These are phyloP conservation scores for Cutaneotrichosporon spelunceum DNA, from an alignment of 1,284 basidiomycete species.

Conservation along the genomic window DNA sequence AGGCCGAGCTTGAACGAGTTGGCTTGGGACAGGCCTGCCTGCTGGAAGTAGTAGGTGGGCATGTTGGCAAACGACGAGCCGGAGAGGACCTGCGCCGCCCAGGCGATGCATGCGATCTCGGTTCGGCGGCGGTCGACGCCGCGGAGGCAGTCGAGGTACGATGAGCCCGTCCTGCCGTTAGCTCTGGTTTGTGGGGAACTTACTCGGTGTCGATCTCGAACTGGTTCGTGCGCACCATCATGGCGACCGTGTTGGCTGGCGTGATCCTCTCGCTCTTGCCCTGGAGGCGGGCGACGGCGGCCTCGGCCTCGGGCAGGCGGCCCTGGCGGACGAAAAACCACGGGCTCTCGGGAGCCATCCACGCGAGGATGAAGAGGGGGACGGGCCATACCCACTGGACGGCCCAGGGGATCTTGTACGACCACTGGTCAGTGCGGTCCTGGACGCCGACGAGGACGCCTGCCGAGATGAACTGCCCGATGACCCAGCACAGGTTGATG, in stretches of 20 bases:
- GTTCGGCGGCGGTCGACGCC: constrained; percentile 27
- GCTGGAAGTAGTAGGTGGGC: constrained; percentile 9
- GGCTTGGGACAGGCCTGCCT: constrained; percentile 1
- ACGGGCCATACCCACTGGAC: constrained; percentile 51
- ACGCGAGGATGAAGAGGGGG: constrained; percentile 27
- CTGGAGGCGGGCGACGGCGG: constrained; percentile 22
- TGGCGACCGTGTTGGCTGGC: constrained; percentile 32
- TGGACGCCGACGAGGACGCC: constrained; percentile 27
- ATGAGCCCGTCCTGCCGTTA: constrained; percentile 16
- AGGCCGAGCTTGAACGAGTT: constrained; percentile 34
- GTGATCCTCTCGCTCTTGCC: constrained; percentile 24
- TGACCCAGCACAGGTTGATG: constrained; percentile 57
- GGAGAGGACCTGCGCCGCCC: constrained; percentile 28
- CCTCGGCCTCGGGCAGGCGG: constrained; percentile 26
- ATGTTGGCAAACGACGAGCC: constrained; percentile 16
- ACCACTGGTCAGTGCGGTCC: constrained; percentile 30
- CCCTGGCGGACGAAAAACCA: constrained; percentile 36
- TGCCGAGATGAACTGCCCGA: constrained; percentile 37
- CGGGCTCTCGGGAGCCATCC: constrained; percentile 33
- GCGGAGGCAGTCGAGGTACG: constrained; percentile 37
- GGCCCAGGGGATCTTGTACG: constrained; percentile 48
- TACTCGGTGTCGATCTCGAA: constrained; percentile 27
- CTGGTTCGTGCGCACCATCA: constrained; percentile 39
- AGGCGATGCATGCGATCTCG: constrained; percentile 19
- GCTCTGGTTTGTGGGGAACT: background rate